Percentiles rank a stretch among this genome's conserved stretches.
These are phyloP conservation scores for Plantago major DNA, from an alignment of 257 asterid genomes.

Conservation along the genomic window DNA sequence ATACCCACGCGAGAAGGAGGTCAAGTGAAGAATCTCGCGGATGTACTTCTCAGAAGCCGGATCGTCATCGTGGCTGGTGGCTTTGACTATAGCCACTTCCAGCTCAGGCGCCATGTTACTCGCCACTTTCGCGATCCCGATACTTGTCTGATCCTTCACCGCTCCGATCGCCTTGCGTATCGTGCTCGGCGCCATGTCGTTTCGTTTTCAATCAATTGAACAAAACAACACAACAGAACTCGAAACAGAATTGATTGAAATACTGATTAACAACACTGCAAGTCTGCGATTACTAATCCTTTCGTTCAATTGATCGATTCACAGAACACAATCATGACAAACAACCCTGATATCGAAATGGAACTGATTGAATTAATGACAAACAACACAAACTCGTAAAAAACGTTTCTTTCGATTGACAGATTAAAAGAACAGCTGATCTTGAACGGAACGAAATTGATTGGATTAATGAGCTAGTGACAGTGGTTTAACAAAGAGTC, in stretches of 20 bases:
- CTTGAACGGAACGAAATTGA: too few species aligned
- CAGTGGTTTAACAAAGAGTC: too few species aligned
- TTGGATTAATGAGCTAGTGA: too few species aligned
- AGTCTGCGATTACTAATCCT: background rate
- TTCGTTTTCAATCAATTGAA: background rate
- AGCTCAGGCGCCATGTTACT: constrained; percentile 80
- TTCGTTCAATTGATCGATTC: background rate
- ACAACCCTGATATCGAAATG: too few species aligned
- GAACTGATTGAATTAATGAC: too few species aligned
- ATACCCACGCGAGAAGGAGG: constrained; percentile 58
- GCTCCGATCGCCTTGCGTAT: constrained; percentile 80
- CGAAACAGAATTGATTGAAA: background rate
- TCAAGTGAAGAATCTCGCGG: constrained; percentile 55
- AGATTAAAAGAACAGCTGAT: too few species aligned
- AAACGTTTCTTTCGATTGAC: too few species aligned
- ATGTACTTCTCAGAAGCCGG: constrained; percentile 72
- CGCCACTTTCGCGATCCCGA: constrained; percentile 68
- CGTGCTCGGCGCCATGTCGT: constrained; percentile 65
- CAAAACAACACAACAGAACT: constrained; percentile 12
- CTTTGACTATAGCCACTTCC: constrained; percentile 72
- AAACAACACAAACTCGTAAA: too few species aligned
- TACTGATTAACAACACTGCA: background rate
- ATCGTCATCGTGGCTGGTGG: constrained; percentile 80
- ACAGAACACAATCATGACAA: too few species aligned
- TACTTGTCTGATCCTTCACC: constrained; percentile 80